Evolutionary conservation across 108 stramenopile species (phyloP).

Genomic region (Schizochytrium sp.): DNA sequence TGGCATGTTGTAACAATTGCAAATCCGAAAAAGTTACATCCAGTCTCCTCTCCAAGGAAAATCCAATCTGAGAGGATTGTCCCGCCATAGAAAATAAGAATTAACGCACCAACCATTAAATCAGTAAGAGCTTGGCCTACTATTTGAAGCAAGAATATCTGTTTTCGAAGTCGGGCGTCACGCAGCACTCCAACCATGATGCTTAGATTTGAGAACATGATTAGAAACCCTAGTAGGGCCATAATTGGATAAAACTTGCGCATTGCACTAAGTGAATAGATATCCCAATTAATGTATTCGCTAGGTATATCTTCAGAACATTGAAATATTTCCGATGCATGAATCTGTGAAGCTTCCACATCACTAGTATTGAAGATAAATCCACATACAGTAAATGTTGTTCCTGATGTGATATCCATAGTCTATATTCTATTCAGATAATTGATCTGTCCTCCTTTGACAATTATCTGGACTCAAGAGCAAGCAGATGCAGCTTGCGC

Average conservation of each 20-base stretch:
- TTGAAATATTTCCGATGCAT: constrained; percentile 6
- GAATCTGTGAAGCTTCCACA: not conserved
- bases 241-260: not conserved
- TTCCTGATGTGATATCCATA: no score
- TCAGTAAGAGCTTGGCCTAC: constrained; percentile 53
- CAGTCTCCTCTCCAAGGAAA: not conserved
- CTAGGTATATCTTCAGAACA: constrained; percentile 19
- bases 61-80: not conserved
- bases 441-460: no score
- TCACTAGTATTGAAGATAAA: not conserved
- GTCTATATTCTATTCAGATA: no score
- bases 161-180: constrained; percentile 16
- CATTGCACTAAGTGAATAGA: not conserved
- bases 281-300: not conserved
- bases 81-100: constrained; percentile 7
- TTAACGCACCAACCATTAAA: not conserved
- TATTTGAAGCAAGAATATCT: not conserved
- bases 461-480: no score
- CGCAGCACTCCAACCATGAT: constrained; percentile 52
- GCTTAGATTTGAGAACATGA: constrained; percentile 29
- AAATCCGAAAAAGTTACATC: constrained; percentile 12
- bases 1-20: constrained; percentile 42
- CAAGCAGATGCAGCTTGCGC: no score
- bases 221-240: not conserved
- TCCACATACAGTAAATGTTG: not conserved